Evolutionary conservation across 805 yeast species (phyloP).

Genomic region (Candida fluviatilis): DNA sequence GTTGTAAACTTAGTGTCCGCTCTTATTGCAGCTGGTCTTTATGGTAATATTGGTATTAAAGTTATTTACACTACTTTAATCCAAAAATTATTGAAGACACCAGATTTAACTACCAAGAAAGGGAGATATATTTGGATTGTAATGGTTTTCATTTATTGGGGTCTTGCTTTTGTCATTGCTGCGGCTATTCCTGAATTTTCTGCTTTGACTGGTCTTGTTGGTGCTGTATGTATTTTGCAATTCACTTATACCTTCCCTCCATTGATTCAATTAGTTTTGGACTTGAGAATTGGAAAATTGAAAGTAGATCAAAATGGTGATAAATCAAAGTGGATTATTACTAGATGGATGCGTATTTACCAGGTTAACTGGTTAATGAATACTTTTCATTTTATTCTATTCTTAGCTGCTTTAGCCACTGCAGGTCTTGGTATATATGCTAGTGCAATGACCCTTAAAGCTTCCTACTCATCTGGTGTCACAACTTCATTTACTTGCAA

Average conservation of each 20-base stretch:
- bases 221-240: conserved; percentile 42
- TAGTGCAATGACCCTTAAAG: conserved; percentile 20
- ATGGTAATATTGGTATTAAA: conserved; percentile 45
- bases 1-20: conserved; percentile 34
- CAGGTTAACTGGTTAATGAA: conserved; percentile 11
- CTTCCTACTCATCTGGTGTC: conserved; percentile 17
- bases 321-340: no score
- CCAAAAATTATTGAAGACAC: conserved; percentile 24
- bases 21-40: conserved; percentile 41
- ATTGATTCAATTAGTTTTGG: conserved; percentile 20
- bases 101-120: conserved; percentile 24
- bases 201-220: conserved; percentile 33
- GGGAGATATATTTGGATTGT: conserved; percentile 35
- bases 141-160: conserved; percentile 40
- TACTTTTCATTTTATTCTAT: conserved; percentile 15
- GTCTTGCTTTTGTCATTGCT: conserved; percentile 38
- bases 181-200: conserved; percentile 43
- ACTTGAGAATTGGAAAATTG: conserved; percentile 14
- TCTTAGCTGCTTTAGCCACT: conserved; percentile 18
- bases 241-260: conserved; percentile 45
- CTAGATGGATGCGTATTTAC: conserved; percentile 16
- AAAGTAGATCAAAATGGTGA: conserved; percentile 9
- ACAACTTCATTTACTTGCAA: conserved; percentile 27
- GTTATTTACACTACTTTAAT: conserved; percentile 39
- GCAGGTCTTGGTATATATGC: conserved; percentile 27